phyloP scores from a whole-genome alignment of 345 rosid genomes.

The Adansonia digitata region DNA sequence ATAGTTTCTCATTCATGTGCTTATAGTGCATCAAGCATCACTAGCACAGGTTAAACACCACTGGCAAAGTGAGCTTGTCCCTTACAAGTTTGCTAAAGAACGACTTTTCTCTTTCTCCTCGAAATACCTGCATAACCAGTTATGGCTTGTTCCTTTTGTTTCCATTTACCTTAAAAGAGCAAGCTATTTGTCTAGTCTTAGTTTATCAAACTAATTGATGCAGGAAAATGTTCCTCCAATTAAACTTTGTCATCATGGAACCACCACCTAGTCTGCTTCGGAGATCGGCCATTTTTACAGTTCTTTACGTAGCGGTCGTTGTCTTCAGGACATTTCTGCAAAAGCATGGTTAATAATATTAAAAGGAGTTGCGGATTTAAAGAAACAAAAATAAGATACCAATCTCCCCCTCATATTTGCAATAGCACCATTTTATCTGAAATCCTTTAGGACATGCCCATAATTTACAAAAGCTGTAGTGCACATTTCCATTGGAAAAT shows the following conservation, averaged over 20 bases:
- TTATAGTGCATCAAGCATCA: not conserved
- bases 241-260: constrained; percentile 74
- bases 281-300: constrained; percentile 92
- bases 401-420: not conserved
- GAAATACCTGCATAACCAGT: not conserved
- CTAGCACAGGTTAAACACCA: constrained; percentile 5
- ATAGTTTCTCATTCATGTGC: not conserved
- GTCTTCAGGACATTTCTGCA: constrained; percentile 69
- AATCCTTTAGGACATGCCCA: constrained; percentile 1
- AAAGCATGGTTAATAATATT: constrained; percentile 10
- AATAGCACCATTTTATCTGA: not conserved
- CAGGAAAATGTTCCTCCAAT: constrained; percentile 29
- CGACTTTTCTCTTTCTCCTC: not conserved
- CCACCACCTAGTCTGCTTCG: constrained; percentile 99
- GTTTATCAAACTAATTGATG: not conserved
- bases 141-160: not conserved
- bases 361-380: not conserved
- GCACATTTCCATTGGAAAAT: not conserved
- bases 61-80: not conserved
- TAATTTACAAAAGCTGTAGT: not conserved
- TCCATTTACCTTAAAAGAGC: not conserved
- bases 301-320: constrained; percentile 92
- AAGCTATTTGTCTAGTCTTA: not conserved
- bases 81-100: not conserved
- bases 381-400: not conserved